A percentile compares a stretch with the other conserved stretches of the same genome.
Conservation (phyloP, 2,329 filamentous ascomycete genomes). For the Clonostachys chloroleuca region DNA sequence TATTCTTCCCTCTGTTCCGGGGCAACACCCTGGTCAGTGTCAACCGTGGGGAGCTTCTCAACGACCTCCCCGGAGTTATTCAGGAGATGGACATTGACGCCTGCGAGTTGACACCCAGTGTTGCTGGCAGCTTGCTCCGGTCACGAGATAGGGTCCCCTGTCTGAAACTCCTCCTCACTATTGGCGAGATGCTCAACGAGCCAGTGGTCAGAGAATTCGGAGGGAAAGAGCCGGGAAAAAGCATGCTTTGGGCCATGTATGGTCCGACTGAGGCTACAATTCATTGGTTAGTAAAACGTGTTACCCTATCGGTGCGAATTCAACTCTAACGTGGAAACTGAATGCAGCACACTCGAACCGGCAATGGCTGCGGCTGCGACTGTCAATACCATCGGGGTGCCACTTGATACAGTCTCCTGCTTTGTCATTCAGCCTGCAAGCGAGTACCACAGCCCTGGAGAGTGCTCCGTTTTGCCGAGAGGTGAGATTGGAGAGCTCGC, state of each 20-base stretch:
- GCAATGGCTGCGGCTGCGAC: constrained; percentile 51
- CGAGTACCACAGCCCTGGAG: constrained; percentile 8
- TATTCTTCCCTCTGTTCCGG: constrained; percentile 80
- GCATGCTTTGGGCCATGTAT: constrained; percentile 89
- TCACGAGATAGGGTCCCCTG: constrained; percentile 62
- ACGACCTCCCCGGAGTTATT: constrained; percentile 68
- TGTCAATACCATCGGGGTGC: constrained; percentile 69
- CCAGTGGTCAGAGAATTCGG: constrained; percentile 79
- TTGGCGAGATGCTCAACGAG: constrained; percentile 86
- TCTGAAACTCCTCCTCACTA: constrained; percentile 72
- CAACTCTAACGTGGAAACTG: not conserved
- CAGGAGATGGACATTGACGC: constrained; percentile 68
- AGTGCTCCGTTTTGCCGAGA: constrained; percentile 51
- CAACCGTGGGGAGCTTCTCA: constrained; percentile 64
- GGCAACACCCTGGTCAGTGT: constrained; percentile 71
- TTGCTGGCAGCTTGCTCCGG: constrained; percentile 71
- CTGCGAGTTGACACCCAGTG: constrained; percentile 84
- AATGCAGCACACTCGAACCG: constrained; percentile 61
- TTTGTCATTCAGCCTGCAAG: constrained; percentile 57
- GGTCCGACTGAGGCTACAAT: constrained; percentile 90
- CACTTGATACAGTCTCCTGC: constrained; percentile 76
- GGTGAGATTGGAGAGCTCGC: constrained; percentile 76
- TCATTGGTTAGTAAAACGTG: constrained; percentile 54
- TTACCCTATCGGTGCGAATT: not conserved
- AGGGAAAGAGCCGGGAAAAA: constrained; percentile 39